Base-by-base conservation (phyloP, 805 yeast genomes). In the Yamadazyma sp. region DNA sequence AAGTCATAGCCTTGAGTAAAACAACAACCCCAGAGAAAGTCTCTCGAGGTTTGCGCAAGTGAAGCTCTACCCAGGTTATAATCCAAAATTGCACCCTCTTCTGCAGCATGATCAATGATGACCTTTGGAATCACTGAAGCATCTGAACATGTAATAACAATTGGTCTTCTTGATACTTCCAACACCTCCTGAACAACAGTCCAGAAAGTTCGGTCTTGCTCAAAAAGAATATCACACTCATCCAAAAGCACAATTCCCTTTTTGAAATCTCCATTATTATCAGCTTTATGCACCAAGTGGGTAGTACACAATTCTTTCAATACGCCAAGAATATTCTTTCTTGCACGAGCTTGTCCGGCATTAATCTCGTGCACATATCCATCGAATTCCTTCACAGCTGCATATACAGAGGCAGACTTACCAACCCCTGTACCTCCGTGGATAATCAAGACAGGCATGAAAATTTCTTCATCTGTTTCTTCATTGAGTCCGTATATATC, bases 351-450 rank as follows among this genome's bases (percentile, higher is more conserved):
- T 48, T 78, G 82, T n/a, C 88, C 77, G 0, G 89, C 67, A 55
- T 86, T 87, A 19, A 90, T 69, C 55, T 91, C 98, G 55, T 84
- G 82, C 3, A 90, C 84, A 48, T 80, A 84, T 0, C 90, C 90
- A 13, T 69, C 65, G 7, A 81, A 46, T 30, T 77, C 79, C 7
- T 75, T 64, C 53, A 84, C 78, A 3, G 82, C 73, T 0, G 95
- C 77, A 46, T 84, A 76, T 0, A 91, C 69, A 0, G 89, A 60
- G 0, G 88, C 71, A 0, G 93, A 82, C 55, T 91, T 91, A 2
- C 96, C 95, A 8, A 77, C 68, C 0, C 95, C 95, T 0, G 70
- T 54, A 0, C 80, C 77, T 0, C 99, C 99, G 40, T 71, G 65
- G 3, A 87, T 50, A 9, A 86, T 75, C 54, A 84, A 59, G 3